Conservation (phyloP, 139 green algal genomes). For the Raphidocelis subcapitata region DNA sequence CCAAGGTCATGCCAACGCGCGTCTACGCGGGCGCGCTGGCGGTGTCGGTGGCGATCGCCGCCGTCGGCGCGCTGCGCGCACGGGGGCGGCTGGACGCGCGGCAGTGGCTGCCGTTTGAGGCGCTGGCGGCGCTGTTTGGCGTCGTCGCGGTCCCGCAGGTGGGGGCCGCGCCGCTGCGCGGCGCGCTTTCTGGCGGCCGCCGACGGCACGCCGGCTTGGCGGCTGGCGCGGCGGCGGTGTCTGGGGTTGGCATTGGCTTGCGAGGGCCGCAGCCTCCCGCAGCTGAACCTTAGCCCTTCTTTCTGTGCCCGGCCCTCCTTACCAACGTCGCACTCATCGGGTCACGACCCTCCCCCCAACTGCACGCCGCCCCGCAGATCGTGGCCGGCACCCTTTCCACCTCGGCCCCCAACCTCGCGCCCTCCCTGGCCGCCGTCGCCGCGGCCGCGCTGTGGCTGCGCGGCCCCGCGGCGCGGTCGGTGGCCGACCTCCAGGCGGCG, state of each 20-base stretch:
- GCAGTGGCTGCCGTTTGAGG: constrained; percentile 23
- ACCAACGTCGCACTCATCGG: too few species aligned
- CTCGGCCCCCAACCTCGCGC: constrained; percentile 2
- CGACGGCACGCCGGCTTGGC: too few species aligned
- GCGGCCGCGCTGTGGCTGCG: constrained; percentile 19
- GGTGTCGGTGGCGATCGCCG: neutral
- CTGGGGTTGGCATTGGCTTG: too few species aligned
- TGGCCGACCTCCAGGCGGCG: constrained; percentile 2
- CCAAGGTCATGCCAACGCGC: constrained; percentile 19
- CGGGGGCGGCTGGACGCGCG: constrained; percentile 18
- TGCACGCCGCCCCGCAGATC: constrained; percentile 8
- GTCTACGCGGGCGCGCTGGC: constrained; percentile 20
- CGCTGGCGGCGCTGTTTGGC: constrained; percentile 2
- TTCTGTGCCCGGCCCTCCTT: too few species aligned
- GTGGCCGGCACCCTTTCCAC: constrained; percentile 14
- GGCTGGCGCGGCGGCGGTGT: too few species aligned
- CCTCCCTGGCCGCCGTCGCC: constrained; percentile 10
- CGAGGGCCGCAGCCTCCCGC: too few species aligned
- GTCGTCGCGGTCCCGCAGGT: constrained; percentile 33
- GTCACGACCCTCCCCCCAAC: too few species aligned
- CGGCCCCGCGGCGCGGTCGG: neutral
- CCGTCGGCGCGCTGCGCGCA: constrained; percentile 3
- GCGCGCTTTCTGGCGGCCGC: too few species aligned
- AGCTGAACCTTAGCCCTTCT: too few species aligned
- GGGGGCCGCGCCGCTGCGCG: too few species aligned